phyloP scores from a whole-genome alignment of 1,139 yeast genomes.

The Geotrichum carabidarum region DNA sequence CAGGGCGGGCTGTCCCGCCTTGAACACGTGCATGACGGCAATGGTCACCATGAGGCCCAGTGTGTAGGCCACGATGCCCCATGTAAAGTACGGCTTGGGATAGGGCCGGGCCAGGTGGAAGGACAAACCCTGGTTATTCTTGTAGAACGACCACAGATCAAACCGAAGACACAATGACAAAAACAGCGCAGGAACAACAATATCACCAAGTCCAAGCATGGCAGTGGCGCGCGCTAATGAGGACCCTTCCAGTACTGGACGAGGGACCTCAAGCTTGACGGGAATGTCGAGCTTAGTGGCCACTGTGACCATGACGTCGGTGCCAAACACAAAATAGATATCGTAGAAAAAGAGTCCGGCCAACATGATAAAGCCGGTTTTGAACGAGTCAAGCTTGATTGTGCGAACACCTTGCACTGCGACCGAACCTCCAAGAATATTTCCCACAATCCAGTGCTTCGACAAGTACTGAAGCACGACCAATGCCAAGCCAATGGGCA shows the following conservation, averaged over 20 bases:
- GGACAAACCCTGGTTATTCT: conserved; percentile 23
- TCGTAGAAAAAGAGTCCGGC: conserved; percentile 55
- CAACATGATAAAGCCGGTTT: conserved; percentile 45
- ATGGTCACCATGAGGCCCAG: conserved; percentile 46
- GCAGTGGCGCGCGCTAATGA: conserved; percentile 22
- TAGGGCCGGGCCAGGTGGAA: conserved; percentile 43
- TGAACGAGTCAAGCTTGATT: conserved; percentile 41
- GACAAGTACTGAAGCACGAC: conserved; percentile 27
- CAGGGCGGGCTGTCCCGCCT: conserved; percentile 62
- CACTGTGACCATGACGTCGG: conserved; percentile 59
- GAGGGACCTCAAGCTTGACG: conserved; percentile 50
- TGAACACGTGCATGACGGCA: conserved; percentile 38
- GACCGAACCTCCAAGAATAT: conserved; percentile 20
- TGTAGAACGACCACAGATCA: conserved; percentile 45
- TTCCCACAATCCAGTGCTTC: conserved; percentile 38
- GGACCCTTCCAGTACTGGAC: conserved; percentile 17
- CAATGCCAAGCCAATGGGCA: conserved; percentile 22
- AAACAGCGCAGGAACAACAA: conserved; percentile 53
- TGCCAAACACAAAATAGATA: conserved; percentile 60
- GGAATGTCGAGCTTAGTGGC: conserved; percentile 56
- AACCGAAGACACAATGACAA: conserved; percentile 48
- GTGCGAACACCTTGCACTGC: conserved; percentile 21
- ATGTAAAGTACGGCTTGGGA: conserved; percentile 45
- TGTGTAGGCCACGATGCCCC: conserved; percentile 44
- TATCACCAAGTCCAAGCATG: conserved; percentile 56